Percentiles rank a stretch among this genome's conserved stretches.
phyloP scores from a whole-genome alignment of 768 basidiomycete genomes.

The Piloderma croceum region DNA sequence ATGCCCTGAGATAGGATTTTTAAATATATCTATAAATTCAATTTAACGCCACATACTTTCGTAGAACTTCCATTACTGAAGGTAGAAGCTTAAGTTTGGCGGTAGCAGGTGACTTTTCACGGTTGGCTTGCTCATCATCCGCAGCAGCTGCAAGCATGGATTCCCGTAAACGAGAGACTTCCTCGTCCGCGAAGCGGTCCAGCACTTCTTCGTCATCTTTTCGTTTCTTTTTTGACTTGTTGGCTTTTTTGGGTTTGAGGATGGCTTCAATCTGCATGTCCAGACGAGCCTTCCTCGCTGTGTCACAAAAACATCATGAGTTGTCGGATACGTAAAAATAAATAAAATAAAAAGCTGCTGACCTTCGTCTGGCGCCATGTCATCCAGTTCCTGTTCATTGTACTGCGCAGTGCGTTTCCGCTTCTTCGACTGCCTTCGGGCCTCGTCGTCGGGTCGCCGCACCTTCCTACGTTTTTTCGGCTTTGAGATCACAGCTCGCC shows the following conservation, averaged over 20 bases:
- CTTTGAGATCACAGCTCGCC: conserved; percentile 15
- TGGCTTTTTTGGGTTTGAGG: conserved; percentile 70
- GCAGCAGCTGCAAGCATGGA: conserved; percentile 84
- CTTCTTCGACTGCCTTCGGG: conserved; percentile 35
- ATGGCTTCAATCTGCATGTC: conserved; percentile 86
- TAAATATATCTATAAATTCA: conserved; percentile 9
- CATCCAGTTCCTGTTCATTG: conserved; percentile 60
- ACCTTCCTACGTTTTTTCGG: conserved; percentile 19
- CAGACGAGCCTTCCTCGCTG: conserved; percentile 72
- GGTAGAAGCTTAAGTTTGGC: conserved; percentile 79
- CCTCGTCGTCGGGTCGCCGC: conserved; percentile 41
- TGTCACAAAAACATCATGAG: conserved; percentile 5
- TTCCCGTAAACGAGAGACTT: conserved; percentile 84
- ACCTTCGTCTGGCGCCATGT: conserved; percentile 79
- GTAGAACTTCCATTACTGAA: conserved; percentile 88
- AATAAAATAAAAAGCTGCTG: conserved; percentile 10
- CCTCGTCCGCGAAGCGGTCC: conserved; percentile 84
- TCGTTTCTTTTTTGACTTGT: conserved; percentile 62
- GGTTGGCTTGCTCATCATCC: conserved; percentile 76
- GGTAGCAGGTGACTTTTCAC: conserved; percentile 74
- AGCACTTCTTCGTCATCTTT: conserved; percentile 77
- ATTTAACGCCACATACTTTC: conserved; percentile 72
- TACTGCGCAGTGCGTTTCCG: conserved; percentile 55
- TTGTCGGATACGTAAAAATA: not conserved
- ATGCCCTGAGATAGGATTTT: conserved; percentile 44